Percentiles rank a stretch among this genome's conserved stretches.
Conservation (phyloP, 768 basidiomycete genomes). For the Tylopilus cervinicoccineus region DNA sequence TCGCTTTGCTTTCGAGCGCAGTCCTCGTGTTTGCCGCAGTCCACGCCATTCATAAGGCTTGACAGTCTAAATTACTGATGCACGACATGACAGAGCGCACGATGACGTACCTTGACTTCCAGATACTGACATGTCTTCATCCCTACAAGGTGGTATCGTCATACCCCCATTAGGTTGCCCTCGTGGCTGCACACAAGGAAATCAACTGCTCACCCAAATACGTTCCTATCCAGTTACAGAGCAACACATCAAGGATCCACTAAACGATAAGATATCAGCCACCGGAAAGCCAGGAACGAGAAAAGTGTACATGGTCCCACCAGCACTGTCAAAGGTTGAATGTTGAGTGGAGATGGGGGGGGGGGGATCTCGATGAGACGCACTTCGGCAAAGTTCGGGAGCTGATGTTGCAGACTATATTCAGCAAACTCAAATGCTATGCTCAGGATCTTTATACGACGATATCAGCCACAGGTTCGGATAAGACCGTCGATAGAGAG, state of each 20-base stretch:
- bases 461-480: conserved; percentile 7
- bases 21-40: conserved; percentile 68
- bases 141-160: conserved; percentile 37
- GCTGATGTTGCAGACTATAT: conserved; percentile 82
- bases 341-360: conserved; percentile 16
- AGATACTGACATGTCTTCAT: conserved; percentile 87
- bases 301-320: conserved; percentile 81
- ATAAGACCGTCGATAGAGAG: neutral
- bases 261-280: conserved; percentile 29
- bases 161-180: conserved; percentile 14
- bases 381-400: conserved; percentile 88
- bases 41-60: conserved; percentile 88
- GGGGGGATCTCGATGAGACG: conserved; percentile 21
- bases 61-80: neutral
- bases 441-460: conserved; percentile 64
- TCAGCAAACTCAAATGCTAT: conserved; percentile 87
- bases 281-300: neutral
- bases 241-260: conserved; percentile 84
- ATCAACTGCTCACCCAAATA: conserved; percentile 57
- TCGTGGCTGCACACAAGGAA: conserved; percentile 6
- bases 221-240: conserved; percentile 88
- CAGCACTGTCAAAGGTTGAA: conserved; percentile 55
- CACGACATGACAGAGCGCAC: neutral
- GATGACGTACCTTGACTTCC: conserved; percentile 67
- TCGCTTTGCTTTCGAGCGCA: conserved; percentile 75